A percentile compares a stretch with the other conserved stretches of the same genome.
Evolutionary conservation across 1,284 basidiomycete species (phyloP).

Genomic region (Albatrellus sp.): DNA sequence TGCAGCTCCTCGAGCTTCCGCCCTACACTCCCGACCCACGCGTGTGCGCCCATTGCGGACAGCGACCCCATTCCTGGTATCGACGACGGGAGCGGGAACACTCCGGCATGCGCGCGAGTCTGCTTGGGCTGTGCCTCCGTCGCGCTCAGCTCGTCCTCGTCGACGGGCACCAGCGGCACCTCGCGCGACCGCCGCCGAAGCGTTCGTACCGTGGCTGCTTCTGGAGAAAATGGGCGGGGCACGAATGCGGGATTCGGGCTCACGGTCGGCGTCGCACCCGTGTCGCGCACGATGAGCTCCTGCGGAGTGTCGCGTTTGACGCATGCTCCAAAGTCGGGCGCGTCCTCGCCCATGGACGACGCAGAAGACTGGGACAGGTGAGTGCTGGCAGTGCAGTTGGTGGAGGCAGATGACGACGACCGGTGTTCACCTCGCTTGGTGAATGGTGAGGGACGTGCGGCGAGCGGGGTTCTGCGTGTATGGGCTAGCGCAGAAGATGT

Average conservation of each 20-base stretch:
- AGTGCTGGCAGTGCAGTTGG: slow-evolving; percentile 15
- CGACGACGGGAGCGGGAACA: slow-evolving; percentile 18
- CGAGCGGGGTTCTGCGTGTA: not conserved
- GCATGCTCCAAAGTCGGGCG: slow-evolving; percentile 6
- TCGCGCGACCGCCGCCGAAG: slow-evolving; percentile 20
- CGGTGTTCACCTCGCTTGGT: slow-evolving; percentile 11
- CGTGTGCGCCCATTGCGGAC: slow-evolving; percentile 11
- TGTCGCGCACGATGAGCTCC: slow-evolving; percentile 29
- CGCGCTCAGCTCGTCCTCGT: slow-evolving; percentile 4
- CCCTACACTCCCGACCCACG: slow-evolving; percentile 25
- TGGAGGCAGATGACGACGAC: slow-evolving; percentile 16
- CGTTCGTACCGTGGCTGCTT: not conserved
- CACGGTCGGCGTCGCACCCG: slow-evolving; percentile 30
- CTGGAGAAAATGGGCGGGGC: not conserved
- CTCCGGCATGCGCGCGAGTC: slow-evolving; percentile 10
- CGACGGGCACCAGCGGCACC: not conserved
- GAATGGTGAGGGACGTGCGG: slow-evolving; percentile 2
- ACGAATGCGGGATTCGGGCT: slow-evolving; percentile 28
- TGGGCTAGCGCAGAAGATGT: slow-evolving; percentile 4
- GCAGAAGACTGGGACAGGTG: slow-evolving; percentile 33
- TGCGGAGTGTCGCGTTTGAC: slow-evolving; percentile 8
- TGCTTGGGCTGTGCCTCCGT: slow-evolving; percentile 7
- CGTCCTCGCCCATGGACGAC: slow-evolving; percentile 17
- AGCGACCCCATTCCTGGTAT: slow-evolving; percentile 15
- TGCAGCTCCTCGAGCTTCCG: slow-evolving; percentile 51